A percentile compares a stretch with the other conserved stretches of the same genome.
phyloP scores from a whole-genome alignment of 2,329 filamentous ascomycete genomes.

The Plectosphaerella plurivora region DNA sequence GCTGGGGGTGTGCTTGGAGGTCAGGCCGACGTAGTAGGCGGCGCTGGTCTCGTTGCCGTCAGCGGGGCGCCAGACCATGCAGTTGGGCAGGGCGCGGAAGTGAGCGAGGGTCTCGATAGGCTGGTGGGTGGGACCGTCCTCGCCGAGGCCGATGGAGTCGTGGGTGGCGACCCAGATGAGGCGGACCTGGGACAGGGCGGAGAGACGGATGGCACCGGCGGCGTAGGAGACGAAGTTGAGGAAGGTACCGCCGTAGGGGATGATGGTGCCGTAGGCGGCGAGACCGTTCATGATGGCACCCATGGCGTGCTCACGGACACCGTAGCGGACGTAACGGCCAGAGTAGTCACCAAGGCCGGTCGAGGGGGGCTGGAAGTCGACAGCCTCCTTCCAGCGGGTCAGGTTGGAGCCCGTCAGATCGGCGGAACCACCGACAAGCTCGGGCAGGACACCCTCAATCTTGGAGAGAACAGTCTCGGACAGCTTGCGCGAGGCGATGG shows the following conservation, averaged over 20 bases:
- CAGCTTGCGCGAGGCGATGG: slow-evolving; percentile 90
- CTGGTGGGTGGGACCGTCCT: slow-evolving; percentile 98
- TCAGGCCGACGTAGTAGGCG: slow-evolving; percentile 94
- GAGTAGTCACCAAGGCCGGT: slow-evolving; percentile 82
- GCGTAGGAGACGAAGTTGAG: slow-evolving; percentile 99
- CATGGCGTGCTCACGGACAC: slow-evolving; percentile 91
- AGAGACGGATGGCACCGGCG: slow-evolving; percentile 90
- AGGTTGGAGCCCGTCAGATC: slow-evolving; percentile 98
- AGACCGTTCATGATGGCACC: slow-evolving; percentile 93
- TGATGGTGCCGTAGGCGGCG: slow-evolving; percentile 88
- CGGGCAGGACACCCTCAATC: slow-evolving; percentile 77
- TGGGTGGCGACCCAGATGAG: slow-evolving; percentile 95
- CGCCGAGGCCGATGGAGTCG: slow-evolving; percentile 98
- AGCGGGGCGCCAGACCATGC: slow-evolving; percentile 98
- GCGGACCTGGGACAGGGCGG: slow-evolving; percentile 84
- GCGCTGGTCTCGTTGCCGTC: slow-evolving; percentile 98
- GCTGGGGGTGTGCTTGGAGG: slow-evolving; percentile 82
- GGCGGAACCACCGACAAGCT: slow-evolving; percentile 92
- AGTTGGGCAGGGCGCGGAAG: slow-evolving; percentile 98
- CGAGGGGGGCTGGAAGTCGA: slow-evolving; percentile 92
- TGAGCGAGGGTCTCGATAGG: slow-evolving; percentile 97
- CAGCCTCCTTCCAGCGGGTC: slow-evolving; percentile 94
- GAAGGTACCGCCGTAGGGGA: slow-evolving; percentile 95
- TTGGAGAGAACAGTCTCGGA: slow-evolving; percentile 91
- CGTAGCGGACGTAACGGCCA: slow-evolving; percentile 89